A percentile compares a stretch with the other conserved stretches of the same genome.
Conservation (phyloP, 2,329 filamentous ascomycete genomes). For the Sordariomycetes sp. region DNA sequence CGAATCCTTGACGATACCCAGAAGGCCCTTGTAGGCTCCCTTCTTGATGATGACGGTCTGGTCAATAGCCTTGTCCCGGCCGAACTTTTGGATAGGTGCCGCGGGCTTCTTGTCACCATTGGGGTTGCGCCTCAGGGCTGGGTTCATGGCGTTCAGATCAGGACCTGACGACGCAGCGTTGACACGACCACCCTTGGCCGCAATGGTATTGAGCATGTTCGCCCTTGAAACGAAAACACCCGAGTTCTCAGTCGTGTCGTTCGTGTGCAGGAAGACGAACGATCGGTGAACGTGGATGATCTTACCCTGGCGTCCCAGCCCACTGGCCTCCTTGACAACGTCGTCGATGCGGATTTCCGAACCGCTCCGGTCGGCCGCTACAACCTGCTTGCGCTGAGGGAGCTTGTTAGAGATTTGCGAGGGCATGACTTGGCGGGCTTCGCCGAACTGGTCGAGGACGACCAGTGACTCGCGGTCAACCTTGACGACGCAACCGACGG, state of each 20-base stretch:
- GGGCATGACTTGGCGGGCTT: conserved; percentile 72
- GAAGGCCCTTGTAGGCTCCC: conserved; percentile 82
- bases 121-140: conserved; percentile 67
- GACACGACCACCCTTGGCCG: conserved; percentile 84
- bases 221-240: conserved; percentile 83
- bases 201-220: conserved; percentile 78
- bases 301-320: conserved; percentile 76
- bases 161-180: conserved; percentile 52
- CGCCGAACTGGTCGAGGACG: conserved; percentile 84
- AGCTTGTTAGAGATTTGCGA: conserved; percentile 89
- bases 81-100: conserved; percentile 57
- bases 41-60: conserved; percentile 85
- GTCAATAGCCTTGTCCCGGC: conserved; percentile 75
- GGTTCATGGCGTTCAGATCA: conserved; percentile 87
- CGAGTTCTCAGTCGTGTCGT: conserved; percentile 75
- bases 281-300: conserved; percentile 91
- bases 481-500: conserved; percentile 88
- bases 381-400: conserved; percentile 70
- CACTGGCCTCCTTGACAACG: conserved; percentile 81
- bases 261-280: conserved; percentile 84
- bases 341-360: conserved; percentile 89
- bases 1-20: conserved; percentile 93
- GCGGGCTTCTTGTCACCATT: conserved; percentile 40
- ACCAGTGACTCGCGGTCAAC: conserved; percentile 89
- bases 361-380: conserved; percentile 87